Percentiles rank a stretch among this genome's conserved stretches.
Conservation (phyloP, 805 yeast genomes). For the Blastobotrys chiropterorum region DNA sequence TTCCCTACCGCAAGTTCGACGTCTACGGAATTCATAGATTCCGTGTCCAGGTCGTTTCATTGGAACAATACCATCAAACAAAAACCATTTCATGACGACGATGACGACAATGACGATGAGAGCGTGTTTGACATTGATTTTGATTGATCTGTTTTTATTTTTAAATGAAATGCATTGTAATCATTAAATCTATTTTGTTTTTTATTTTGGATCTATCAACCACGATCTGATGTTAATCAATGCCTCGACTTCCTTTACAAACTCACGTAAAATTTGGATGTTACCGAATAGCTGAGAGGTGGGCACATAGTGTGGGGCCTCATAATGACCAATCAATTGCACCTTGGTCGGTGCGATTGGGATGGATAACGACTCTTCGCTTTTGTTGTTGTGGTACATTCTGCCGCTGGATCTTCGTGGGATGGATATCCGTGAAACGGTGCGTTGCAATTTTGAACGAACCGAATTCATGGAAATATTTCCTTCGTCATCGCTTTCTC, state of each 20-base stretch:
- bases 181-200: background rate
- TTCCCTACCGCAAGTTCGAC: slow-evolving; percentile 82
- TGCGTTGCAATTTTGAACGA: background rate
- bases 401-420: background rate
- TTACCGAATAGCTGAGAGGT: slow-evolving; percentile 22
- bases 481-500: background rate
- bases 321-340: too few species aligned
- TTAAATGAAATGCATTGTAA: background rate
- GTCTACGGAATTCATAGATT: slow-evolving; percentile 63
- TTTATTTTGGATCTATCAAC: slow-evolving; percentile 10
- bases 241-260: slow-evolving; percentile 26
- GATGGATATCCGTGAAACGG: background rate
- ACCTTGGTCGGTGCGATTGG: background rate
- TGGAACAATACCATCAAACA: slow-evolving; percentile 91
- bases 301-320: background rate
- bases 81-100: slow-evolving; percentile 75
- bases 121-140: slow-evolving; percentile 13
- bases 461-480: background rate
- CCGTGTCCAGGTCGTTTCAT: slow-evolving; percentile 78
- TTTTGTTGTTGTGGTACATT: background rate
- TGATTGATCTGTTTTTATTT: too few species aligned
- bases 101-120: slow-evolving; percentile 6
- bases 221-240: slow-evolving; percentile 23
- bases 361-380: background rate
- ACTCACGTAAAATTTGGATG: slow-evolving; percentile 22